A percentile compares a stretch with the other conserved stretches of the same genome.
Conservation (phyloP, 176 grass and related monocot genomes). For the Alloteropsis semialata region DNA sequence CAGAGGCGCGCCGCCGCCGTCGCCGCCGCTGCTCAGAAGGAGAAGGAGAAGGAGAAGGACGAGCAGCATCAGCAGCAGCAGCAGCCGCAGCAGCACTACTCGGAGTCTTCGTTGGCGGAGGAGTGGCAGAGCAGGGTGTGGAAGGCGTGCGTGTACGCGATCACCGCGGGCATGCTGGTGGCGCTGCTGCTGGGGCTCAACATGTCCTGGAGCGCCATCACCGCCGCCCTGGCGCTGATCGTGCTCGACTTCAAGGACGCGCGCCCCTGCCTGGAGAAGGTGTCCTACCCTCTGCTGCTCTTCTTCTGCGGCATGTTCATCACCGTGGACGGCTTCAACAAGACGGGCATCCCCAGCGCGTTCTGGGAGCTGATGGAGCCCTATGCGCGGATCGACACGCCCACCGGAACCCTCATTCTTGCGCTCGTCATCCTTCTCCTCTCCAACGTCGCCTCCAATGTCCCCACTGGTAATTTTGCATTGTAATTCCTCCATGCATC, state of each 20-base stretch:
- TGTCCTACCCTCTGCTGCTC: constrained; percentile 78
- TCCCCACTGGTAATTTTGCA: constrained; percentile 73
- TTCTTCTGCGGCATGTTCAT: constrained; percentile 99
- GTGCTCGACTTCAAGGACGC: constrained; percentile 96
- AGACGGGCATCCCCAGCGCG: constrained; percentile 75
- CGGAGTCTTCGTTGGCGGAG: no score
- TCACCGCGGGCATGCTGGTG: constrained; percentile 70
- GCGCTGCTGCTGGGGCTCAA: constrained; percentile 70
- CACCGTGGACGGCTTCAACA: constrained; percentile 91
- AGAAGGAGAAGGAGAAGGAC: no score
- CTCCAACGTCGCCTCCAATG: constrained; percentile 90
- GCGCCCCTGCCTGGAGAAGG: constrained; percentile 86
- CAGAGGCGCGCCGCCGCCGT: constrained; percentile 14
- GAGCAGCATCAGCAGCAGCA: no score
- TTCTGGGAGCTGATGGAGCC: constrained; percentile 90
- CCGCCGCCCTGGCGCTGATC: constrained; percentile 85
- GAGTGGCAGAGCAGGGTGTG: constrained; percentile 58
- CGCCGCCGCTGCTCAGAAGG: no score
- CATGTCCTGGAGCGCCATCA: constrained; percentile 97
- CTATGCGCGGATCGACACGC: constrained; percentile 59
- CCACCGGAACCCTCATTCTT: constrained; percentile 42
- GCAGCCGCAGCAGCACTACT: no score
- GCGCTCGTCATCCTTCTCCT: constrained; percentile 65
- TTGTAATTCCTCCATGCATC: no score
- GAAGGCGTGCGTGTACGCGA: constrained; percentile 69